Conservation (phyloP, 2,329 filamentous ascomycete species). For the Verticillium nonalfalfae region DNA sequence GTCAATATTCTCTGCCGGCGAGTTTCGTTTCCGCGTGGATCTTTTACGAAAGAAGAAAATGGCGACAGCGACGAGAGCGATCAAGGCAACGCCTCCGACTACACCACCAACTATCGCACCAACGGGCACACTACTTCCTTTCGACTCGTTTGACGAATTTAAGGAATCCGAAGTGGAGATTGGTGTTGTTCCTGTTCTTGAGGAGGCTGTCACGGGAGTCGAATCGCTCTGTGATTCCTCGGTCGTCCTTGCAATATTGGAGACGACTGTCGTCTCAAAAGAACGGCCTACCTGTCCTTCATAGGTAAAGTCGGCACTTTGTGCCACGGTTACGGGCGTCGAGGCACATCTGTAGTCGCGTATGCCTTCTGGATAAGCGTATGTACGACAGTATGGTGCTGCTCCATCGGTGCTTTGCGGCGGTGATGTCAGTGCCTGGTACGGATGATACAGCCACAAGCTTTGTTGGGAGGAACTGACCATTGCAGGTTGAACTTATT, state of each 20-base stretch:
- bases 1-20: no score
- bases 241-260: no score
- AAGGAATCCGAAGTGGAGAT: no score
- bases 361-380: constrained; percentile 5
- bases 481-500: constrained; percentile 7
- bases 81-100: constrained; percentile 26
- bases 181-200: no score
- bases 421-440: no score
- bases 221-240: no score
- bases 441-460: neutral
- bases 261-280: no score
- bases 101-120: constrained; percentile 31
- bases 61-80: constrained; percentile 21
- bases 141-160: no score
- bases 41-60: constrained; percentile 16
- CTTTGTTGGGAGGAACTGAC: neutral
- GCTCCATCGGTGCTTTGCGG: constrained; percentile 1
- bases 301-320: constrained; percentile 4
- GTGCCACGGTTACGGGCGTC: neutral
- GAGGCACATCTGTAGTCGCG: constrained; percentile 7
- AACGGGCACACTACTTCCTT: constrained; percentile 8
- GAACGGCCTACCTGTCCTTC: neutral
- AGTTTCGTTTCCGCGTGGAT: no score
- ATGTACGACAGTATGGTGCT: constrained; percentile 7
- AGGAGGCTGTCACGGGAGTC: no score